These are phyloP conservation scores for Lithospermum erythrorhizon DNA, from an alignment of 257 asterid species.

Conservation along the genomic window DNA sequence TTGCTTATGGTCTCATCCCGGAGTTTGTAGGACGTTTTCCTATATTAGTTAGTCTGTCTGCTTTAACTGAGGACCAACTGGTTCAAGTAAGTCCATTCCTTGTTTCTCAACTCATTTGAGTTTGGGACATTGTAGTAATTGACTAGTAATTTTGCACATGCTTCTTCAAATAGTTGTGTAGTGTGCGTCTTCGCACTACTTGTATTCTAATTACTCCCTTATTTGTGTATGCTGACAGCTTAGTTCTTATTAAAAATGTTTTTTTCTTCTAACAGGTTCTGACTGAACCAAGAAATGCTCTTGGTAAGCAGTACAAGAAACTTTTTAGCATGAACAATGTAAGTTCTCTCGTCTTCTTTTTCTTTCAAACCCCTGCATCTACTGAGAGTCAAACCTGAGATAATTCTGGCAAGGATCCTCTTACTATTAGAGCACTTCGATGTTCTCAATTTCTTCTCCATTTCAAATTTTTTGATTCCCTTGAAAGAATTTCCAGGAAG, in stretches of 20 bases:
- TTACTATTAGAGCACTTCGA: too few relatives aligned
- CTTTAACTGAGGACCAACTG: conserved; percentile 85
- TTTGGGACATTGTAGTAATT: too few relatives aligned
- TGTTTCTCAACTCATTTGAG: background rate
- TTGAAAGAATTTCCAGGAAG: background rate
- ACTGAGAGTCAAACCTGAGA: too few relatives aligned
- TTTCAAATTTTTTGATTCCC: background rate
- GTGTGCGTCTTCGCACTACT: too few relatives aligned
- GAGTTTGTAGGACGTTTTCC: conserved; percentile 95
- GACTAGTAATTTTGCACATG: background rate
- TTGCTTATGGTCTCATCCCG: conserved; percentile 85
- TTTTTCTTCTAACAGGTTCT: conserved; percentile 62
- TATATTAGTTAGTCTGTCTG: conserved; percentile 76
- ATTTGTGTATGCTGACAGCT: too few relatives aligned
- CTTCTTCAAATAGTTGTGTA: background rate
- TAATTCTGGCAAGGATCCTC: background rate
- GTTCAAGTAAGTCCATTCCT: conserved; percentile 49
- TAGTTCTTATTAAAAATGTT: too few relatives aligned
- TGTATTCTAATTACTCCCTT: too few relatives aligned
- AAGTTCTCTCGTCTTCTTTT: conserved; percentile 19
- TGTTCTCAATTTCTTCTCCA: too few relatives aligned
- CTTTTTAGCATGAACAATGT: conserved; percentile 72
- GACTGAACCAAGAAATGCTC: conserved; percentile 81
- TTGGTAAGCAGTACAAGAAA: conserved; percentile 86
- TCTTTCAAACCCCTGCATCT: background rate